These are phyloP conservation scores for Aspergillus campestris DNA, from an alignment of 495 filamentous ascomycete genomes.

Conservation along the genomic window DNA sequence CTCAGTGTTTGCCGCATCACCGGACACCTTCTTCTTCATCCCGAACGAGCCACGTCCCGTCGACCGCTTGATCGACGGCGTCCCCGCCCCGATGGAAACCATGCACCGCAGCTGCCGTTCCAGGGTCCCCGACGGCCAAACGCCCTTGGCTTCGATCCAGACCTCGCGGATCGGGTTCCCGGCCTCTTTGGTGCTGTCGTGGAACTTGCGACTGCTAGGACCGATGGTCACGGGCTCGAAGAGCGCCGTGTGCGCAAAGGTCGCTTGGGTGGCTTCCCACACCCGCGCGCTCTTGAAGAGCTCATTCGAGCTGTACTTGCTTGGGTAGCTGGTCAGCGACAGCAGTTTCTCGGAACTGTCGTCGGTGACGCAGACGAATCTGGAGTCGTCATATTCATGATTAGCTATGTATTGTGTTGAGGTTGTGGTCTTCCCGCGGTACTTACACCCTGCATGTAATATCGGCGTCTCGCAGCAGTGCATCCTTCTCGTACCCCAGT, in stretches of 20 bases:
- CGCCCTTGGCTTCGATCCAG: slow-evolving; percentile 35
- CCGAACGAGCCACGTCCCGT: slow-evolving; percentile 18
- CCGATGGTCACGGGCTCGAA: slow-evolving; percentile 40
- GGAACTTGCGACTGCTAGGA: slow-evolving; percentile 20
- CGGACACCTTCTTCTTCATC: slow-evolving; percentile 17
- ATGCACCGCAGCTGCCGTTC: slow-evolving; percentile 30
- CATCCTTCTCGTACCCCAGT: slow-evolving; percentile 26
- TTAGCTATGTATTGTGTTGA: background rate
- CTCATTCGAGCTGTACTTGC: slow-evolving; percentile 26
- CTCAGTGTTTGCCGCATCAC: slow-evolving; percentile 33
- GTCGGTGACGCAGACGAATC: slow-evolving; percentile 44
- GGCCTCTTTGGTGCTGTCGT: slow-evolving; percentile 30
- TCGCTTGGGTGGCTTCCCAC: slow-evolving; percentile 40
- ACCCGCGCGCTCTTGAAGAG: slow-evolving; percentile 32
- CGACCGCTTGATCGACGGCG: slow-evolving; percentile 21
- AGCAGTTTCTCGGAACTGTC: slow-evolving; percentile 30
- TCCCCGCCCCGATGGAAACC: slow-evolving; percentile 40
- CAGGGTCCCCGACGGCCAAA: slow-evolving; percentile 24
- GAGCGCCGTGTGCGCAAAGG: slow-evolving; percentile 36
- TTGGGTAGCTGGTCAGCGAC: slow-evolving; percentile 35
- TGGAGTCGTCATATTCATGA: slow-evolving; percentile 11
- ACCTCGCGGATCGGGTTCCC: slow-evolving; percentile 42
- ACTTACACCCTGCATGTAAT: slow-evolving; percentile 30
- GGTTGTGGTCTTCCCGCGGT: slow-evolving; percentile 1
- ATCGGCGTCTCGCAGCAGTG: slow-evolving; percentile 31